phyloP scores from a whole-genome alignment of 2,329 filamentous ascomycete genomes.

The Sarocladiaceae sp. region DNA sequence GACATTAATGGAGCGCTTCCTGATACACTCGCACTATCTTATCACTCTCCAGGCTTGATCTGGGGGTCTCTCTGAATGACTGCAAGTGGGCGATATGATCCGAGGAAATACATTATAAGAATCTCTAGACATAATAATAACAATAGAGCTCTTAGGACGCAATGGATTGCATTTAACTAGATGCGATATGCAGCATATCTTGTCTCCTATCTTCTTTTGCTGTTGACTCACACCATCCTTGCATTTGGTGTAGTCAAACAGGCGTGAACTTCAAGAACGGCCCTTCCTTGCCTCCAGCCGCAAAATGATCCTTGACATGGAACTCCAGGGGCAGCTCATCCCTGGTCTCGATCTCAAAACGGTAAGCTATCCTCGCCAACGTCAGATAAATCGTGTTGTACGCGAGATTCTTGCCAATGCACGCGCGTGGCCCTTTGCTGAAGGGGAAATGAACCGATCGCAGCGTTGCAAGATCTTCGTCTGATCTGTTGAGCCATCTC shows the following conservation, averaged over 20 bases:
- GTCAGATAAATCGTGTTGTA: not conserved
- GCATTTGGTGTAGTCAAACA: too few relatives aligned
- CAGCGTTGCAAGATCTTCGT: not conserved
- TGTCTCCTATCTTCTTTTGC: too few relatives aligned
- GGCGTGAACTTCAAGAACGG: conserved; percentile 10
- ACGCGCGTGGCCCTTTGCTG: conserved; percentile 4
- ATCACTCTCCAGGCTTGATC: too few relatives aligned
- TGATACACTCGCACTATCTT: too few relatives aligned
- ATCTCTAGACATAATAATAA: too few relatives aligned
- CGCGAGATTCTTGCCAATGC: conserved; percentile 9
- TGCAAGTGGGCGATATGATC: too few relatives aligned
- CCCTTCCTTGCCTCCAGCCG: conserved; percentile 10
- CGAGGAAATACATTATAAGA: too few relatives aligned
- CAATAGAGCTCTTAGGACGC: too few relatives aligned
- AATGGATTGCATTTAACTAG: too few relatives aligned
- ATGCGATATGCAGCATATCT: not conserved
- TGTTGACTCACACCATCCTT: too few relatives aligned
- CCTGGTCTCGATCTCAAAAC: conserved; percentile 1
- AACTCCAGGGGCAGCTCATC: conserved; percentile 9
- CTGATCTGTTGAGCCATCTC: conserved; percentile 2
- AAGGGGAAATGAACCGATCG: not conserved
- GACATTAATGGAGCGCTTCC: too few relatives aligned
- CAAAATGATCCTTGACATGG: conserved; percentile 11
- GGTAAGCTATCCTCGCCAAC: not conserved
- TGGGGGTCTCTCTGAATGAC: too few relatives aligned